Percentiles rank a stretch among this genome's conserved stretches.
Evolutionary conservation across 176 grass and related monocot species (phyloP).

Genomic region (Rhipidocladum racemiflorum): DNA sequence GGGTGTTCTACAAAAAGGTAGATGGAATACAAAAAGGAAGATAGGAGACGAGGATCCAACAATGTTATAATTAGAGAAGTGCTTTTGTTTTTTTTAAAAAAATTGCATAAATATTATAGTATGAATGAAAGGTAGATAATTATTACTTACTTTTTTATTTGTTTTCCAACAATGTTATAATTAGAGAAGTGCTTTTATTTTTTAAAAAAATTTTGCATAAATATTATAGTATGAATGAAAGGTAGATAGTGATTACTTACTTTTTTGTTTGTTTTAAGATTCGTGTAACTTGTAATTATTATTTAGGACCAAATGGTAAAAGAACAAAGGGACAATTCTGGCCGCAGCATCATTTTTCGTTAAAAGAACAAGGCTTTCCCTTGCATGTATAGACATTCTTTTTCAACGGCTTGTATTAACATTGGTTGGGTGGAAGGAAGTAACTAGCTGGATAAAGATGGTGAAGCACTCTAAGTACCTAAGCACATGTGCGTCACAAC

Average conservation of each 20-base stretch:
- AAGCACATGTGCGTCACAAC: not conserved
- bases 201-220: too few species aligned
- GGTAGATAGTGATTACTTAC: too few species aligned
- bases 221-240: too few species aligned
- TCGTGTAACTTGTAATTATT: not conserved
- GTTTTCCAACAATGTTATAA: too few species aligned
- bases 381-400: not conserved
- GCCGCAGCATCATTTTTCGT: not conserved
- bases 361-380: not conserved
- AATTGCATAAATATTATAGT: too few species aligned
- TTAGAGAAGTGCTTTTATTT: too few species aligned
- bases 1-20: not conserved
- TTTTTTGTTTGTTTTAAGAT: too few species aligned
- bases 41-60: not conserved
- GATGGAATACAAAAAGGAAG: too few species aligned
- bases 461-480: not conserved
- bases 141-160: too few species aligned
- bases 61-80: not conserved
- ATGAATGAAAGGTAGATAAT: too few species aligned
- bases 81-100: too few species aligned
- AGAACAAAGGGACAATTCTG: not conserved
- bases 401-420: conserved; percentile 14
- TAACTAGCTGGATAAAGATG: not conserved
- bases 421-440: not conserved
- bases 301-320: not conserved